phyloP scores from a whole-genome alignment of 2,329 filamentous ascomycete genomes.

The Fusarium sp. region DNA sequence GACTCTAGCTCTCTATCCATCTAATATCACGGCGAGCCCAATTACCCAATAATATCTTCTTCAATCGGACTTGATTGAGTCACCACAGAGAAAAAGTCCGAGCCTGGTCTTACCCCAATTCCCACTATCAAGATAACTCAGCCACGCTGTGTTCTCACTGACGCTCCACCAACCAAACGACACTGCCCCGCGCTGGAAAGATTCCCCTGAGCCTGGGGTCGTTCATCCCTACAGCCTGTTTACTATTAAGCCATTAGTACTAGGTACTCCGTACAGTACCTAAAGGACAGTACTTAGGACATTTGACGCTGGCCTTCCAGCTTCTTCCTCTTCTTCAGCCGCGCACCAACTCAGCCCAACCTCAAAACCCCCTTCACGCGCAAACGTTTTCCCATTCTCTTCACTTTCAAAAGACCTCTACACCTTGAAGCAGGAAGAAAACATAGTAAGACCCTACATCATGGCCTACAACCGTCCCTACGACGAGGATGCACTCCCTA shows the following conservation, averaged over 20 bases:
- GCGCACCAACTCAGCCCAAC: conserved; percentile 36
- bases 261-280: neutral
- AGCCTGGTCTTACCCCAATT: conserved; percentile 18
- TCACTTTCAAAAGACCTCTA: conserved; percentile 6
- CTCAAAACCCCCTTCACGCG: conserved; percentile 34
- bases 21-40: neutral
- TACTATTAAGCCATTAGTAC: no score
- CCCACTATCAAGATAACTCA: conserved; percentile 34
- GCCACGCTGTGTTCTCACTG: conserved; percentile 32
- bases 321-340: conserved; percentile 35
- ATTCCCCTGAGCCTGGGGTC: conserved; percentile 29
- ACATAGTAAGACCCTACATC: conserved; percentile 9
- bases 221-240: neutral
- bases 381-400: conserved; percentile 3
- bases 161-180: conserved; percentile 39
- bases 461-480: conserved; percentile 97
- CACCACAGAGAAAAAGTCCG: neutral
- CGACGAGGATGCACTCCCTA: conserved; percentile 94
- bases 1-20: neutral
- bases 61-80: neutral
- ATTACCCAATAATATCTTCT: neutral
- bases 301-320: conserved; percentile 24
- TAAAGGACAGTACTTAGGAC: neutral
- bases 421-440: neutral
- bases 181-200: conserved; percentile 40